phyloP scores from a whole-genome alignment of 129 eudicot genomes.

The Tagetes patula region DNA sequence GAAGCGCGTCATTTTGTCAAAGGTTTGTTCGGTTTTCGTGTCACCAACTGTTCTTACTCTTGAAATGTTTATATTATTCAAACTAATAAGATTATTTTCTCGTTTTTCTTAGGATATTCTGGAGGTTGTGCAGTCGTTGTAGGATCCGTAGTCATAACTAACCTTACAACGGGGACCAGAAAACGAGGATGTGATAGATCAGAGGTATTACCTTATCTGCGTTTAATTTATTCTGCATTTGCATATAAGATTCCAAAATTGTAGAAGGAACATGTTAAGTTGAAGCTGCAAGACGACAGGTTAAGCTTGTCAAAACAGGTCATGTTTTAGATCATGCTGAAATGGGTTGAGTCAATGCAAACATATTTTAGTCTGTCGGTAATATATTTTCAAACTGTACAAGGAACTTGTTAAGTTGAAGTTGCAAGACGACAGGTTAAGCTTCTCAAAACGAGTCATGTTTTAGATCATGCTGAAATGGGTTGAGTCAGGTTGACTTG shows the following conservation, averaged over 20 bases:
- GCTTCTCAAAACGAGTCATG: neutral
- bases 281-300: neutral
- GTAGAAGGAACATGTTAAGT: neutral
- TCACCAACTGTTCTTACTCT: conserved; percentile 14
- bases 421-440: neutral
- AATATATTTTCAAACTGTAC: neutral
- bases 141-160: conserved; percentile 80
- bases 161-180: conserved; percentile 69
- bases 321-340: neutral
- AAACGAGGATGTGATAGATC: conserved; percentile 81
- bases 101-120: conserved; percentile 62
- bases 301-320: neutral
- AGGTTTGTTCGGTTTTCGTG: conserved; percentile 45
- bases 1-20: conserved; percentile 86
- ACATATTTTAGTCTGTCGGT: too few relatives aligned
- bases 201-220: conserved; percentile 50
- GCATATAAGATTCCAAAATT: neutral
- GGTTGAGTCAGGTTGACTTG: neutral
- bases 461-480: neutral
- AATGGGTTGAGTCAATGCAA: too few relatives aligned
- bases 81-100: neutral
- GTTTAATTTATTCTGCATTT: neutral
- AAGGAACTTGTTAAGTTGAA: neutral
- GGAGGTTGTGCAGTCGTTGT: conserved; percentile 81
- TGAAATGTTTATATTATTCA: conserved; percentile 1